Evolutionary conservation across 1,284 basidiomycete species (phyloP), one percentile per base, ranked within the genome.

Genomic region (Salmacisia buchloeana): DNA sequence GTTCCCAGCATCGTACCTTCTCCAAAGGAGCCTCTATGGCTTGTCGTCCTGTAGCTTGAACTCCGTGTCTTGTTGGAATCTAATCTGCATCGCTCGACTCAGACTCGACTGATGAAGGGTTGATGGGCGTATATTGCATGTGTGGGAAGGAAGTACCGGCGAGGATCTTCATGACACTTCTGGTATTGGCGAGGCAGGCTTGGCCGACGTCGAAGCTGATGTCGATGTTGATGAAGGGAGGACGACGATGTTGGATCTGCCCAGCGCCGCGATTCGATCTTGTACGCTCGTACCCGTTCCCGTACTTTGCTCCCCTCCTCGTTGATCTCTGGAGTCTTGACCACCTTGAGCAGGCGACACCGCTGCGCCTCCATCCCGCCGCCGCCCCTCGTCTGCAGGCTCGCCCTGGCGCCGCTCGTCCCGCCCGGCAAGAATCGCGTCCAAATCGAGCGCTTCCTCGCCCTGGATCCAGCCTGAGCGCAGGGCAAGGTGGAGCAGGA

Each of bases 381-480:
- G 36, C 36, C 18, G 36, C 9, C 36, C 10, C 15, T 27, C 46
- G 25, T 10, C 23, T 29, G 23, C 46, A 13, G 23, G 23, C 25
- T 58, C 25, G 21, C 27, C 57, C 25, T 58, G 25, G 18, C n/a
- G 31, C 21, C 36, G 31, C 23, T 39, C 29, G 23, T 52, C 46
- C 46, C 43, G 31, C 6, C 59, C 59, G 10, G 21, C 25, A 21
- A 76, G 35, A 29, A 76, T 71, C 3, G 38, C 46, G 25, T 73
- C 65, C 43, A 76, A 33, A 25, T 69, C 65, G 23, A 75, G 52
- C 5, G 66, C 74, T 41, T 76, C 74, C 5, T 64, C 61, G 0
- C 74, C 74, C 13, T 68, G 65, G 1, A 76, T 59, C 73, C 73
- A 75, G 3, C 70, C 65, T 12, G 67, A 68, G 31, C 65, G 63